phyloP scores from a whole-genome alignment of 2,329 filamentous ascomycete genomes.

The Colletotrichum filicis region DNA sequence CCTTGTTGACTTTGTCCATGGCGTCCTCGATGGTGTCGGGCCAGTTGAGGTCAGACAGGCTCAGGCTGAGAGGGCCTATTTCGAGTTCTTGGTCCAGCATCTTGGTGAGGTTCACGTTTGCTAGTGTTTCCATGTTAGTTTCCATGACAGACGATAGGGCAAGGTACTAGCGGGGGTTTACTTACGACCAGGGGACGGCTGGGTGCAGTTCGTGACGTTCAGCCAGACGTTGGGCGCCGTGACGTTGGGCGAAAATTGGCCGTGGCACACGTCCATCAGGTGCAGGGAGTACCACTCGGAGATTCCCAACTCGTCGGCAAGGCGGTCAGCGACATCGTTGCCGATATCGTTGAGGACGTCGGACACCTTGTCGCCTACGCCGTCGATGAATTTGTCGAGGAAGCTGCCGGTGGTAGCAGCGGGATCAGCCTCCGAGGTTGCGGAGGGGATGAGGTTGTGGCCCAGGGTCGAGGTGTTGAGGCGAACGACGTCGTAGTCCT shows the following conservation, averaged over 20 bases:
- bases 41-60: constrained; percentile 57
- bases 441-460: constrained; percentile 42
- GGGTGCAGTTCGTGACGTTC: constrained; percentile 58
- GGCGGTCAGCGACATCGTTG: constrained; percentile 51
- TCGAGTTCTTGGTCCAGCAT: constrained; percentile 58
- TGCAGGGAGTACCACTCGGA: constrained; percentile 64
- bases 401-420: constrained; percentile 39
- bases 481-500: constrained; percentile 53
- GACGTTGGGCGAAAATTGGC: constrained; percentile 56
- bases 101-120: constrained; percentile 57
- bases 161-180: constrained; percentile 14
- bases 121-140: constrained; percentile 37
- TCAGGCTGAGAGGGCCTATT: constrained; percentile 56
- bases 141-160: not conserved
- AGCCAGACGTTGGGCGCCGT: constrained; percentile 49
- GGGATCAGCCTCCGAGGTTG: constrained; percentile 21
- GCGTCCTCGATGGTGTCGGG: constrained; percentile 56
- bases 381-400: constrained; percentile 41
- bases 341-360: constrained; percentile 52
- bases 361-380: constrained; percentile 46
- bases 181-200: constrained; percentile 51
- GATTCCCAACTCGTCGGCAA: constrained; percentile 57
- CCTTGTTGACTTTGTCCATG: constrained; percentile 60
- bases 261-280: constrained; percentile 59
- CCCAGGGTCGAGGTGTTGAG: constrained; percentile 53